Evolutionary conservation across 768 basidiomycete species (phyloP), one percentile per base, ranked within the genome.

Genomic region (Dacryopinax primogenitus): DNA sequence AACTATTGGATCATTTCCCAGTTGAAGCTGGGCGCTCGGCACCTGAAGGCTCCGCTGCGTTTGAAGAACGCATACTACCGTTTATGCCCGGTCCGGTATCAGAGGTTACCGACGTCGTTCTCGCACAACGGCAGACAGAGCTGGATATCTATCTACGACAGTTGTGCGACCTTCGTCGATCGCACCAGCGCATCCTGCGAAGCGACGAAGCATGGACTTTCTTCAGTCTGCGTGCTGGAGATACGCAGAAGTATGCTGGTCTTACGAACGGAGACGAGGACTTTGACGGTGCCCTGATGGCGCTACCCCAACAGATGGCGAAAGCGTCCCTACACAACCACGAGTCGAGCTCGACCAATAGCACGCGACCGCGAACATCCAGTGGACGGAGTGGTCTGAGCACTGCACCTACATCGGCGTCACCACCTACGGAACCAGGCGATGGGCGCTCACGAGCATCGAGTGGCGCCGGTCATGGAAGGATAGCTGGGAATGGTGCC

Each of bases 81-180:
- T 97, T 85, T 76, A 99, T 99, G 96, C 96, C 96, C 1, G 96
- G 96, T 1, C 96, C 94, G 3, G 84, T 88, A 6, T 81, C 87
- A 28, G 78, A 85, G 21, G 92, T 97, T 34, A 86, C 93, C 76
- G 87, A 91, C 68, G 80, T 81, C 39, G 79, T 98, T 68, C 95
- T 93, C 30, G 84, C 87, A 16, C 82, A 84, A 34, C 80, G 96
- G 64, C 82, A 87, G 67, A 80, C 78, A 21, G 96, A 98, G 71
- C 81, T 99, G 32, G 89, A 96, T 71, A 86, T 88, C 33, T 99
- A 99, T 75, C 81, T 97, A 36, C 82, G 82, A 71, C 83, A 84
- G 63, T 80, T 99, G 15, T 88, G 91, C 73, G 81, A 80, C 33
- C 79, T 99, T 35, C 85, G 82, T 71, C 74, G 77, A 64, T 16